Evolutionary conservation across 768 basidiomycete species (phyloP), one percentile per base, ranked within the genome.

Genomic region (Hydnomerulius pinastri): DNA sequence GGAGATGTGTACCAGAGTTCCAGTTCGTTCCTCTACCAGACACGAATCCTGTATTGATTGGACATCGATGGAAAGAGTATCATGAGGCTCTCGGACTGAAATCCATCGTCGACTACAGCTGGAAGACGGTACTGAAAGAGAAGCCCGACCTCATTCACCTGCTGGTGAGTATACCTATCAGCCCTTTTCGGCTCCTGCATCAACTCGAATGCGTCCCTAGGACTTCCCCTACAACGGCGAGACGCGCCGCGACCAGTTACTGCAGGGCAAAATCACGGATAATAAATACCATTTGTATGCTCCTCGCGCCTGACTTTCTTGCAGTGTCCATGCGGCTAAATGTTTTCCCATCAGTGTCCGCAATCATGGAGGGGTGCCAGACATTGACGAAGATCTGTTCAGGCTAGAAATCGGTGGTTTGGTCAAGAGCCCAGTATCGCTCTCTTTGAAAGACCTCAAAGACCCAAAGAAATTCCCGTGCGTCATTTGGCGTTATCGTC

Each of bases 161-260:
- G 18, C 66, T 80, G 20, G 55, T 55, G 18, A 51, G 20, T 51
- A 27, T 40, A n/a, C 11, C 23, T 20, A 21, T 28, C 4, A 6
- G 3, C 24, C 27, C 21, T 11, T 12, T 6, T 13, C 28, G n/a
- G n/a, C n/a, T 9, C 0, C n/a, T 25, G 7, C 4, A 18, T 32
- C 38, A 32, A 13, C 10, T 23, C 9, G 20, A 11, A 18, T 37
- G 4, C 15, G 2, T 36, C 29, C 4, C 11, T 11, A 57, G 56
- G 76, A 80, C 58, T 82, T 81, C 58, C 80, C 80, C 7, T 80
- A 79, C 58, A 81, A 81, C 55, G 79, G 79, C 27, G 80, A 81
- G 57, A 80, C 79, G 7, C 70, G 64, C 17, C 66, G 72, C 11
- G 60, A 72, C 15, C 71, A 77, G 50, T 65, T 79, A 17, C 51